A percentile compares a stretch with the other conserved stretches of the same genome.
Conservation (phyloP, 2,329 filamentous ascomycete genomes). For the Sclerotinia trifoliorum region DNA sequence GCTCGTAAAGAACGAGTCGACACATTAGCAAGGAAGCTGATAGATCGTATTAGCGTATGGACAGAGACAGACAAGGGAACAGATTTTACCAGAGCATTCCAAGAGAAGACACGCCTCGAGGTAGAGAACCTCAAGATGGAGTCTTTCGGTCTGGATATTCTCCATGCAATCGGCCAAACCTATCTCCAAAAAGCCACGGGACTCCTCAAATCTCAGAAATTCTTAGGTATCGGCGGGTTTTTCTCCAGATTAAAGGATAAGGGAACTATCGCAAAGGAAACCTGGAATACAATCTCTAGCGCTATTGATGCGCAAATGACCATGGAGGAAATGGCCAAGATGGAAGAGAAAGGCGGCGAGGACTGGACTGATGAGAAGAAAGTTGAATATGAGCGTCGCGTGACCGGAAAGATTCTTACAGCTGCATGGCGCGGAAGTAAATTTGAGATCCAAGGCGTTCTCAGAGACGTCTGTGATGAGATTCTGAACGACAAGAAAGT, state of each 20-base stretch:
- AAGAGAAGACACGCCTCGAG: slow-evolving; percentile 90
- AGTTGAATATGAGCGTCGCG: slow-evolving; percentile 89
- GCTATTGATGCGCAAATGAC: slow-evolving; percentile 97
- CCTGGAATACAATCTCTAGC: slow-evolving; percentile 95
- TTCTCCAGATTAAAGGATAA: slow-evolving; percentile 94
- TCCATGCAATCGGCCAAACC: slow-evolving; percentile 89
- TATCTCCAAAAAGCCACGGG: slow-evolving; percentile 85
- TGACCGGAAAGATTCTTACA: slow-evolving; percentile 96
- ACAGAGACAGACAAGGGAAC: slow-evolving; percentile 90
- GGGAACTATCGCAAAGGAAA: slow-evolving; percentile 94
- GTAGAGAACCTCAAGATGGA: slow-evolving; percentile 99
- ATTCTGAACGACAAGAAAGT: slow-evolving; percentile 80
- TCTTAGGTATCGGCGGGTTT: slow-evolving; percentile 93
- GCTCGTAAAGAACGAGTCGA: slow-evolving; percentile 88
- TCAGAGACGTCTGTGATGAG: slow-evolving; percentile 90
- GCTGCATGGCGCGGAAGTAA: slow-evolving; percentile 95
- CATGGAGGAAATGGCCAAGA: slow-evolving; percentile 97
- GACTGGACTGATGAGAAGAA: slow-evolving; percentile 99
- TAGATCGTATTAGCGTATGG: slow-evolving; percentile 90
- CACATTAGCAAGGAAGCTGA: slow-evolving; percentile 77
- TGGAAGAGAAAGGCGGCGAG: slow-evolving; percentile 91
- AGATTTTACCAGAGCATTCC: slow-evolving; percentile 85
- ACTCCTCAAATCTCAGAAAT: slow-evolving; percentile 92
- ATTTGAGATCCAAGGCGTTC: slow-evolving; percentile 95
- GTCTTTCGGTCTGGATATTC: slow-evolving; percentile 92